Percentiles rank a stretch among this genome's conserved stretches.
Conservation (phyloP, 2,329 filamentous ascomycete genomes). For the Hypocreales sp. region DNA sequence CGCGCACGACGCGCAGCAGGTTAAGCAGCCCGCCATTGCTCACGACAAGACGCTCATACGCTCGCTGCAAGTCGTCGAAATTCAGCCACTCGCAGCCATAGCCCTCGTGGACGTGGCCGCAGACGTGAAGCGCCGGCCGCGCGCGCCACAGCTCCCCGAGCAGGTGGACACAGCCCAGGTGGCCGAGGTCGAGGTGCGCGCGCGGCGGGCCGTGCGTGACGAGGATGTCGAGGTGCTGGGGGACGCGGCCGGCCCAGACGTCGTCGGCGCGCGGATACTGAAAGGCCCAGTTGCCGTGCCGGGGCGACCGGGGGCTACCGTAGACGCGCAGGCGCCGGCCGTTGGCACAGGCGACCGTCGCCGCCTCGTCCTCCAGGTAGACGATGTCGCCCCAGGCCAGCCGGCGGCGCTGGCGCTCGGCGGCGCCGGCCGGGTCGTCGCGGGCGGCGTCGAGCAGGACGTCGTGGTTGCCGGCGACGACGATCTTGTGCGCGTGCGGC, state of each 20-base stretch:
- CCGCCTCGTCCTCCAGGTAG: conserved; percentile 16
- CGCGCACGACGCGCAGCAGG: too few species aligned
- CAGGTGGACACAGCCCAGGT: conserved; percentile 15
- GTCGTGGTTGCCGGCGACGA: conserved; percentile 32
- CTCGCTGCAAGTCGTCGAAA: not conserved
- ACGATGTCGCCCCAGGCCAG: conserved; percentile 16
- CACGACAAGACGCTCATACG: too few species aligned
- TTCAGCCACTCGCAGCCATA: conserved; percentile 2
- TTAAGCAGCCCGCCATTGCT: too few species aligned
- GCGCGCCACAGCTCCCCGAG: conserved; percentile 14
- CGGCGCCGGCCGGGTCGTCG: not conserved
- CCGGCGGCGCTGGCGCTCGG: too few species aligned
- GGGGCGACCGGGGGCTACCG: conserved; percentile 17
- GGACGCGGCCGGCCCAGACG: too few species aligned
- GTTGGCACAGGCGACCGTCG: conserved; percentile 10
- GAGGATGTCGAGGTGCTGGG: conserved; percentile 15
- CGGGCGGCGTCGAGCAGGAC: conserved; percentile 12
- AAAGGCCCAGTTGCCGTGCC: conserved; percentile 22
- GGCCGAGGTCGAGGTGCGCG: conserved; percentile 17
- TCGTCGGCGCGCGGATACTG: conserved; percentile 18
- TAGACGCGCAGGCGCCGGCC: conserved; percentile 15
- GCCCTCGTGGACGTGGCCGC: conserved; percentile 21
- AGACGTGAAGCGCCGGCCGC: conserved; percentile 18
- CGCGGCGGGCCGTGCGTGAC: conserved; percentile 21
- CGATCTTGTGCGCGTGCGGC: conserved; percentile 25